Base-by-base conservation (phyloP, 305 asterid genomes). In the Fraxinus sp. region DNA sequence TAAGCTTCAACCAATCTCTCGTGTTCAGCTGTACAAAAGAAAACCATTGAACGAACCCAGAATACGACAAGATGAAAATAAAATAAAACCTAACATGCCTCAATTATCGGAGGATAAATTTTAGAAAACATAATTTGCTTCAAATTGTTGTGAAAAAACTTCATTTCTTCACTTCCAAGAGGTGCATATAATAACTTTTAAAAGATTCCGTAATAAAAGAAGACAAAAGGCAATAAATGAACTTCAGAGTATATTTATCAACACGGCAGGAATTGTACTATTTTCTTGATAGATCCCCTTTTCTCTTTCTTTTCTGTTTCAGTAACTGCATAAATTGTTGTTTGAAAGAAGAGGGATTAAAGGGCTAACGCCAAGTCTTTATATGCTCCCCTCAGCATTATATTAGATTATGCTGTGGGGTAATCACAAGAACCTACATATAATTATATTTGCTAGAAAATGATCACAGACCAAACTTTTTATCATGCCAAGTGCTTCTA, bases 1-100 rank as follows among this genome's bases (percentile, higher is more conserved):
- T 95, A 94, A 3, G 94, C 92, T 82, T 93, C 95, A 8, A 87
- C 90, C 87, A 95, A 79, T 84, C 89, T 91, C 86, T 92, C 97
- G 80, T 94, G 99, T 84, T 96, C 98, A 83, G 90, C 99, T 94
- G 90, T 86, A 84, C 32, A 84, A 70, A 80, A 78, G 77, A 82
- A 59, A 77, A 28, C 35, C 39, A 68, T 11, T 13, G 20, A 11
- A 68, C 9, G 0, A 68, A 64, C 72, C 13, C 22, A 22, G 28
- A 36, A 30, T 11, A 13, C 0, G 4, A 28, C 18, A 68, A 26
- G 37, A 18, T 22, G 37, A 28, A 66, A 66, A 66, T 26, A 66
- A 66, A 66, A 28, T 9, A 26, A 26, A 66, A 26, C 3, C 74
- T 11, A 26, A 26, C 36, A 66, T 8, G 75, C n/a, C 73, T 66